Percentiles rank a stretch among this genome's conserved stretches.
Conservation (phyloP, 306 rosid species). For the Acacia confusa region DNA sequence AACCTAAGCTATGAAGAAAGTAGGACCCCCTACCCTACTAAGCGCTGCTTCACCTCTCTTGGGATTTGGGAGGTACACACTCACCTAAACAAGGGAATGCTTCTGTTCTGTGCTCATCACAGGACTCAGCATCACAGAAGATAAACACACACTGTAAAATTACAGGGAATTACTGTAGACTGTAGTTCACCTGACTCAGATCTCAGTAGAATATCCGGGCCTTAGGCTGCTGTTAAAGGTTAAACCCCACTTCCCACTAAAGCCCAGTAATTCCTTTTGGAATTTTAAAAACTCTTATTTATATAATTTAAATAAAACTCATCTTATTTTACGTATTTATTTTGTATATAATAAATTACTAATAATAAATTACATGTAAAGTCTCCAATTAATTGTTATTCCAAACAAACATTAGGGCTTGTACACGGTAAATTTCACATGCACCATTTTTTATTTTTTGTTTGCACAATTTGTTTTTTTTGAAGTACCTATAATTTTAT, state of each 20-base stretch:
- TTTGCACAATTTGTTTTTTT: too few relatives aligned
- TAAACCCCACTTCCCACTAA: not conserved
- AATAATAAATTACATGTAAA: too few relatives aligned
- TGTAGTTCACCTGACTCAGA: not conserved
- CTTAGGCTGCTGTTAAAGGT: not conserved
- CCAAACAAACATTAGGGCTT: not conserved
- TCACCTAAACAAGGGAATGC: not conserved
- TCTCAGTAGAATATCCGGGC: not conserved
- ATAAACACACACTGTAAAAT: not conserved
- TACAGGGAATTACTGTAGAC: not conserved
- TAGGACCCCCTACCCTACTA: slow-evolving; percentile 1
- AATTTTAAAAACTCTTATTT: too few relatives aligned
- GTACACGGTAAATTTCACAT: not conserved
- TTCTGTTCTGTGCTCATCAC: not conserved
- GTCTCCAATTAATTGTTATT: too few relatives aligned
- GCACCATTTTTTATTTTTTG: not conserved
- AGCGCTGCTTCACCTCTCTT: slow-evolving; percentile 16
- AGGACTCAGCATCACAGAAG: not conserved
- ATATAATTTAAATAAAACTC: too few relatives aligned
- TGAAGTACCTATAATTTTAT: too few relatives aligned
- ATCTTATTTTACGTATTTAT: too few relatives aligned
- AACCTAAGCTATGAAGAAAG: slow-evolving; percentile 2
- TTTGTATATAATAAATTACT: too few relatives aligned
- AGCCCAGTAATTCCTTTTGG: too few relatives aligned
- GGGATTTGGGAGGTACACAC: slow-evolving; percentile 31